Conservation (phyloP, 2,329 filamentous ascomycete genomes). For the Colletotrichum sansevieriae region DNA sequence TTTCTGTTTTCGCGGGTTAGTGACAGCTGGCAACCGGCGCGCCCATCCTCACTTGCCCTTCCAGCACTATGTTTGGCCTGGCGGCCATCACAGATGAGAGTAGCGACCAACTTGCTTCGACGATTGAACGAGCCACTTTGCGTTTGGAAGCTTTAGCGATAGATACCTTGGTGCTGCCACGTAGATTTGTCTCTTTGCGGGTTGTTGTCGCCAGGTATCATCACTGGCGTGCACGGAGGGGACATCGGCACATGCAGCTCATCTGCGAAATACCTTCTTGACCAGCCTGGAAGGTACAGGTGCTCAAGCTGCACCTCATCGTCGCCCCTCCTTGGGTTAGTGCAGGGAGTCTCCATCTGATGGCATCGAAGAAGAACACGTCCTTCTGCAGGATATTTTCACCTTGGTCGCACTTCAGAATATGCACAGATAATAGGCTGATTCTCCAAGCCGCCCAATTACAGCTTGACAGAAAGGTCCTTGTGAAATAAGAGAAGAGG, state of each 20-base stretch:
- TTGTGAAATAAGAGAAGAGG: slow-evolving; percentile 2
- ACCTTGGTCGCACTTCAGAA: background rate
- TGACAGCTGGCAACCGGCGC: too few relatives aligned
- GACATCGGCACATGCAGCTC: slow-evolving; percentile 12
- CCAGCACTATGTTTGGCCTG: background rate
- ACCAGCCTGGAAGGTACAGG: background rate
- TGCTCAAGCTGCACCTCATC: slow-evolving; percentile 12
- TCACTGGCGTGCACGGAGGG: slow-evolving; percentile 13
- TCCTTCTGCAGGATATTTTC: slow-evolving; percentile 3
- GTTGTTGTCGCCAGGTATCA: background rate
- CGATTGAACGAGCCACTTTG: background rate
- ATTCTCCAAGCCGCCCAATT: too few relatives aligned
- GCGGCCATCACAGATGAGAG: slow-evolving; percentile 6
- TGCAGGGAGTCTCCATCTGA: slow-evolving; percentile 5
- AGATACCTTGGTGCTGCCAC: background rate
- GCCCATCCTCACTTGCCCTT: too few relatives aligned
- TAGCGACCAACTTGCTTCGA: background rate
- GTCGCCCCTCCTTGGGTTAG: slow-evolving; percentile 4
- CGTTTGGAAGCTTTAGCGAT: background rate
- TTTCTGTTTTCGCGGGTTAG: background rate
- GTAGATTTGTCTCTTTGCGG: background rate
- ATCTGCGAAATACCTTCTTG: background rate
- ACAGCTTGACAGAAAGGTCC: too few relatives aligned
- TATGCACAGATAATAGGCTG: background rate
- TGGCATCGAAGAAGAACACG: background rate